A percentile compares a stretch with the other conserved stretches of the same genome.
phyloP scores from a whole-genome alignment of 1,284 basidiomycete genomes.

The Athelia psychrophila region DNA sequence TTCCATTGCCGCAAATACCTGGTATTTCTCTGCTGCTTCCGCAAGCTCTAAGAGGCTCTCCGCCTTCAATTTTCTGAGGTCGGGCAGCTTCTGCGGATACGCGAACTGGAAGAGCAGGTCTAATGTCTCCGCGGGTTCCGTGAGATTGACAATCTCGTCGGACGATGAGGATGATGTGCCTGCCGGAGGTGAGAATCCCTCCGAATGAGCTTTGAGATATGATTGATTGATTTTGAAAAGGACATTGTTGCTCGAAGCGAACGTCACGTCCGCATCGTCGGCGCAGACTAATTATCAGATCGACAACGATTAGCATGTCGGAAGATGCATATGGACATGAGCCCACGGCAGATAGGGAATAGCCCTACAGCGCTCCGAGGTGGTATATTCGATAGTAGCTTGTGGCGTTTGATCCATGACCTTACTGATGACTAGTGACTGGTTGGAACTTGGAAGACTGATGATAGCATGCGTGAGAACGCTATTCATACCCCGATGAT shows the following conservation, averaged over 20 bases:
- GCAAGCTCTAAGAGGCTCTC: conserved; percentile 5
- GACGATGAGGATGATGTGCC: neutral
- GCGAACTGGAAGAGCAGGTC: conserved; percentile 14
- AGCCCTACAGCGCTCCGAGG: too few relatives aligned
- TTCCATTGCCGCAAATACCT: conserved; percentile 12
- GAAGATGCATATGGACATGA: too few relatives aligned
- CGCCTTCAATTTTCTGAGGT: conserved; percentile 6
- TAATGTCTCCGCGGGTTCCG: conserved; percentile 9
- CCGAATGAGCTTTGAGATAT: neutral
- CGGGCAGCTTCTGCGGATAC: conserved; percentile 9
- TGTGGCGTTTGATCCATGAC: too few relatives aligned
- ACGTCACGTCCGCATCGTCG: neutral
- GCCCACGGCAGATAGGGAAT: too few relatives aligned
- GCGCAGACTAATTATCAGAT: neutral
- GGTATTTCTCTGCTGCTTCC: conserved; percentile 19
- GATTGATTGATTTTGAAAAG: neutral
- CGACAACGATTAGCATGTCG: too few relatives aligned
- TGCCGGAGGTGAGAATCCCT: neutral
- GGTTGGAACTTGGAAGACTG: too few relatives aligned
- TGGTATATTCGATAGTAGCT: too few relatives aligned
- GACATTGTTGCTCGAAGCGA: neutral
- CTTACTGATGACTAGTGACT: too few relatives aligned
- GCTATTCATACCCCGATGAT: too few relatives aligned
- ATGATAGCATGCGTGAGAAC: too few relatives aligned
- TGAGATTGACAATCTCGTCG: conserved; percentile 8